These are phyloP conservation scores for Suillus variegatus DNA, from an alignment of 768 basidiomycete species.

Conservation along the genomic window DNA sequence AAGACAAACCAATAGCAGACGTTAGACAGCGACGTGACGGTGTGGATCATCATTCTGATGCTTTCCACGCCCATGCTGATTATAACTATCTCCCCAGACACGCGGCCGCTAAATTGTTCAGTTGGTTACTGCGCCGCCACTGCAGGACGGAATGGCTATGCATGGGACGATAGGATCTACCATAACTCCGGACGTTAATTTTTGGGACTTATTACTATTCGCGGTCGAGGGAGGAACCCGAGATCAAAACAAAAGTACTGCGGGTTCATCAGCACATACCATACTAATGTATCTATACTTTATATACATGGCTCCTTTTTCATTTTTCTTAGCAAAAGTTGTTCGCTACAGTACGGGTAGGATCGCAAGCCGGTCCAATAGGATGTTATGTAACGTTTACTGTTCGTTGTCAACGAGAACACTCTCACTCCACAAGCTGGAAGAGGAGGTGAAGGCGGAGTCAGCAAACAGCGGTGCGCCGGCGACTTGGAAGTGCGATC, in stretches of 20 bases:
- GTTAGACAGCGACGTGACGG: constrained; percentile 20
- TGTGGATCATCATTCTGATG: background rate
- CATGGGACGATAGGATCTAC: constrained; percentile 20
- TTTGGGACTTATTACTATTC: constrained; percentile 18
- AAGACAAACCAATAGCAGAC: constrained; percentile 28
- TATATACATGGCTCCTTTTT: background rate
- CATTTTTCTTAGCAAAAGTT: no score
- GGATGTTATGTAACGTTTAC: background rate
- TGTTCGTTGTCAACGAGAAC: background rate
- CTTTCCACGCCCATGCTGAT: constrained; percentile 12
- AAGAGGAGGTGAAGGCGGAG: background rate
- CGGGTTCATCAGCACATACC: background rate
- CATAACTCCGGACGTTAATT: constrained; percentile 27
- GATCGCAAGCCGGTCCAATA: background rate
- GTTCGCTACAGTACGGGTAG: background rate
- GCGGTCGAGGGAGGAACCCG: background rate
- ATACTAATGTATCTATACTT: constrained; percentile 9
- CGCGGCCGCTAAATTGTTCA: constrained; percentile 27
- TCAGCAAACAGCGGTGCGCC: background rate
- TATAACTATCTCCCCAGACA: constrained; percentile 23
- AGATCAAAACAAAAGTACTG: constrained; percentile 1
- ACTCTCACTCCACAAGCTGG: constrained; percentile 8
- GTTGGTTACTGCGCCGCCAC: constrained; percentile 14
- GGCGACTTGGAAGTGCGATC: constrained; percentile 5
- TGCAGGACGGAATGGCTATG: constrained; percentile 25